Evolutionary conservation across 2,329 filamentous ascomycete species (phyloP), one percentile per base, ranked within the genome.

Genomic region (Cryphonectria radicalis): DNA sequence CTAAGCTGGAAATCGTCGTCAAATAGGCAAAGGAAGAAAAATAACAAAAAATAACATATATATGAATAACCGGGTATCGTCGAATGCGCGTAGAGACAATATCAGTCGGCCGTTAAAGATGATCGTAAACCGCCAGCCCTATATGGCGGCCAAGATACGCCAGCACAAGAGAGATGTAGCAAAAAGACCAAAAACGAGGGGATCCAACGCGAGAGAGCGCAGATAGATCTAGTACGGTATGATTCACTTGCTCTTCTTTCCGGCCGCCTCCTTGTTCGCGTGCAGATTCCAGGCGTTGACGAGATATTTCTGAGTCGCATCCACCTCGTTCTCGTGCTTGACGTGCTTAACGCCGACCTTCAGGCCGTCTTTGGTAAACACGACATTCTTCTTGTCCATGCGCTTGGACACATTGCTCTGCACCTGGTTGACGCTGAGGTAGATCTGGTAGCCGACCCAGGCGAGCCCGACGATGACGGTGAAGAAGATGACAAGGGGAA

Each of bases 331-430:
- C 82, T 94, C 92, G 68, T 88, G 86, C 74, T 87, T 86, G 66
- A 92, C 81, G 73, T 93, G 86, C 81, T 91, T 92, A 73, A 95
- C 87, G 65, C 90, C 90, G 62, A 95, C 91, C 72, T 88, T 88
- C 73, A 93, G 82, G 69, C 92, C 92, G 70, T 94, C 92, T 79
- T 92, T 93, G 55, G 90, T 91, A 80, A 94, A 92, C 57, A 89
- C 84, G 70, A 95, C 88, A 79, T 94, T 92, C 83, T 92, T 92
- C 82, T 89, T 89, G 79, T 91, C 89, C 88, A 94, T 92, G 77
- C 89, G 89, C 80, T 91, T 85, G 65, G 87, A 88, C 63, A 92
- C 91, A 71, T 88, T 85, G 72, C 88, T 84, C 73, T 88, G 87
- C 76, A 95, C 90, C 79, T 92, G 87, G 81, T 84, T 85, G 69